Evolutionary conservation across 805 yeast genomes (phyloP).

Genomic region (Teunomyces funiuensis): DNA sequence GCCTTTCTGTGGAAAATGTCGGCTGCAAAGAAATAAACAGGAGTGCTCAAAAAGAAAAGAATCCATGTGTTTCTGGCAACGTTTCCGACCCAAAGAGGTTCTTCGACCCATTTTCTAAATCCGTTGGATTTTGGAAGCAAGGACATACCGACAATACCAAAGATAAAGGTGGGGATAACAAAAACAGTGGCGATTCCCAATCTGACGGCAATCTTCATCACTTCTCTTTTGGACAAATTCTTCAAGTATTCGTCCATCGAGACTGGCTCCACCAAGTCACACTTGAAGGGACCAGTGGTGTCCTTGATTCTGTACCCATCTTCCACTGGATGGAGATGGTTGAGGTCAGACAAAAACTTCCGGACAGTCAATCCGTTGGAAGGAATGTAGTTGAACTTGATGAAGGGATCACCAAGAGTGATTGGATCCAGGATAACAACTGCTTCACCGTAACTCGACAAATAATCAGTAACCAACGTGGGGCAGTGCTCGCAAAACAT

Average conservation of each 20-base stretch:
- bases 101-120: conserved; percentile 55
- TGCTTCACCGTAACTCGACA: conserved; percentile 55
- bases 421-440: conserved; percentile 56
- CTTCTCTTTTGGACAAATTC: conserved; percentile 48
- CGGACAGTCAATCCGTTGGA: conserved; percentile 52
- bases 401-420: conserved; percentile 53
- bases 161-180: conserved; percentile 66
- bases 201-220: conserved; percentile 44
- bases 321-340: conserved; percentile 38
- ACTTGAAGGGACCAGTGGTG: conserved; percentile 40
- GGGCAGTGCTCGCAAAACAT: conserved; percentile 78
- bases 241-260: conserved; percentile 65
- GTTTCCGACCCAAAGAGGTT: conserved; percentile 62
- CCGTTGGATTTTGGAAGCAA: conserved; percentile 42
- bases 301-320: conserved; percentile 19
- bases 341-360: conserved; percentile 49
- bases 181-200: conserved; percentile 49
- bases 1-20: conserved; percentile 73
- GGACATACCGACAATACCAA: conserved; percentile 72
- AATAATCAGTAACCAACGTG: conserved; percentile 46
- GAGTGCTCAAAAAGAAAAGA: conserved; percentile 62
- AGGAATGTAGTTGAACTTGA: conserved; percentile 67
- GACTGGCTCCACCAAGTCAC: conserved; percentile 52
- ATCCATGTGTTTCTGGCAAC: conserved; percentile 66
- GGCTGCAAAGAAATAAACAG: conserved; percentile 73